Percentiles rank a stretch among this genome's conserved stretches.
Conservation (phyloP, 805 yeast genomes). For the Yamadazyma olivae region DNA sequence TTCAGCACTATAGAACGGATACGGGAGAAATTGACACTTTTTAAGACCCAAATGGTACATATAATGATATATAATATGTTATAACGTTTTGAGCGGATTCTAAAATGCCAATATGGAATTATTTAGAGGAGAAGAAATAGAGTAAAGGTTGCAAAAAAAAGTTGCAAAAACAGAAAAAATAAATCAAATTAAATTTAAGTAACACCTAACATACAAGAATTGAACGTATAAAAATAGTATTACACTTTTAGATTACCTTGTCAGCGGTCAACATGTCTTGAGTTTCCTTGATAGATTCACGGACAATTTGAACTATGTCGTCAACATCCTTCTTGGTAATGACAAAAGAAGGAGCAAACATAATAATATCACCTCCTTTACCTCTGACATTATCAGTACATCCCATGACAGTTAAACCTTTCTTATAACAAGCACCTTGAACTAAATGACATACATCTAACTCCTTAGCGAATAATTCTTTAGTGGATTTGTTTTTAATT, state of each 20-base stretch:
- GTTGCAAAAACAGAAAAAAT: no score
- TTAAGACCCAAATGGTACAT: no score
- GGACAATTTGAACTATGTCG: slow-evolving; percentile 32
- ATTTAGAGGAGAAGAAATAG: no score
- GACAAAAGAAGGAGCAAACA: slow-evolving; percentile 45
- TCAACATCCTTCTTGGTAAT: slow-evolving; percentile 36
- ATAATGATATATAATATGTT: no score
- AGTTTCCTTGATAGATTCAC: slow-evolving; percentile 38
- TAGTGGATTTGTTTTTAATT: slow-evolving; percentile 50
- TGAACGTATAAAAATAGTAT: neutral
- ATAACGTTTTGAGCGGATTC: no score
- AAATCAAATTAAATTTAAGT: no score
- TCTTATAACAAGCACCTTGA: slow-evolving; percentile 32
- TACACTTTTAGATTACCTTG: slow-evolving; percentile 16
- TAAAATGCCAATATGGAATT: no score
- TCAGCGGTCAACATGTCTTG: slow-evolving; percentile 19
- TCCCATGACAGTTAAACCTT: slow-evolving; percentile 49
- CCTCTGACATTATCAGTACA: slow-evolving; percentile 33
- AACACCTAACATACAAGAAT: no score
- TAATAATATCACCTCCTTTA: slow-evolving; percentile 40
- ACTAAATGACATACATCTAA: slow-evolving; percentile 36
- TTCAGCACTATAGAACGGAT: no score
- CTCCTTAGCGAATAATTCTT: slow-evolving; percentile 43
- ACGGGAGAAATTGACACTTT: no score
- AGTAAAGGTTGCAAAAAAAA: no score